Percentiles rank a stretch among this genome's conserved stretches.
Conservation (phyloP, 352 stramenopile species). For the Globisporangium iwayamae region DNA sequence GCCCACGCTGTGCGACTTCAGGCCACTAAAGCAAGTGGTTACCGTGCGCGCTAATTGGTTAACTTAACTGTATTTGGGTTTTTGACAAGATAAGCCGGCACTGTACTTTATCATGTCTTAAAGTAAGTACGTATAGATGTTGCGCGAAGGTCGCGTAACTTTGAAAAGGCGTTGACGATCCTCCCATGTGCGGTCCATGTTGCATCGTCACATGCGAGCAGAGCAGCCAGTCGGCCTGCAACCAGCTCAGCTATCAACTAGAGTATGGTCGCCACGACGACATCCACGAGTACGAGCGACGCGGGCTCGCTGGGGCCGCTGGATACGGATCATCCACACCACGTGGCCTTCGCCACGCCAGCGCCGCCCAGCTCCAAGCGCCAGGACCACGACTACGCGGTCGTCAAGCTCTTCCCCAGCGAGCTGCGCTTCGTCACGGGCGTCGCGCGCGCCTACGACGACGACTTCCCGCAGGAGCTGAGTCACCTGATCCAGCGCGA, state of each 20-base stretch:
- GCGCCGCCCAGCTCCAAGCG: constrained; percentile 3
- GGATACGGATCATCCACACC: background rate
- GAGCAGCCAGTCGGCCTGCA: background rate
- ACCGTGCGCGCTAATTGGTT: no score
- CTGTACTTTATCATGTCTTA: background rate
- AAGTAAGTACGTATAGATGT: background rate
- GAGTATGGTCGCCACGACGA: constrained; percentile 8
- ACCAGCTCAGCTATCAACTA: background rate
- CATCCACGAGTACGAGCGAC: background rate
- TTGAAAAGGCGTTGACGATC: constrained; percentile 3
- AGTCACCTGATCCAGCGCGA: constrained; percentile 42
- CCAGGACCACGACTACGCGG: constrained; percentile 25
- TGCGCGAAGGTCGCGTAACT: constrained; percentile 4
- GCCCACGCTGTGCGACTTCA: no score
- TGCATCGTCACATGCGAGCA: no score
- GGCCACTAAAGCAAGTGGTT: no score
- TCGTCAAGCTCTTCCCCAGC: constrained; percentile 50
- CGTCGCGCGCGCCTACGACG: constrained; percentile 65
- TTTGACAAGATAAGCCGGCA: no score
- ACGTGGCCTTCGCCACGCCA: background rate
- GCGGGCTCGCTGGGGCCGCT: background rate
- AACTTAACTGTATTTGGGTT: no score
- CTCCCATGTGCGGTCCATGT: background rate
- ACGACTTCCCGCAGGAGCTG: constrained; percentile 64
- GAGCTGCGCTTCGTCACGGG: constrained; percentile 71